A percentile compares a stretch with the other conserved stretches of the same genome.
phyloP scores from a whole-genome alignment of 225 moss, liverwort and hornwort species.

The Takakia lepidozioides region DNA sequence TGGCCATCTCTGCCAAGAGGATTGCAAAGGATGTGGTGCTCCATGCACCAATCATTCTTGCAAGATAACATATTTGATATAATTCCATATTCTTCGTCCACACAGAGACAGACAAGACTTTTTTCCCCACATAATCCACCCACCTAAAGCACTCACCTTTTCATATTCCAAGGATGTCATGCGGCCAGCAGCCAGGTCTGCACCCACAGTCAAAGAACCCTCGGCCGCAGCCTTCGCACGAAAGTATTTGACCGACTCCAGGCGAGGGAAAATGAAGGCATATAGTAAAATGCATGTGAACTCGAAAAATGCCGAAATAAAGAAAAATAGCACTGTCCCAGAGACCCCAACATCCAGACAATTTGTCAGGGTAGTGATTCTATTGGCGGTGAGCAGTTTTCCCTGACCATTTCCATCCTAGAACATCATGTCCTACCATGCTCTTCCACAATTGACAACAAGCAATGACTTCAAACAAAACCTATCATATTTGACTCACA shows the following conservation, averaged over 20 bases:
- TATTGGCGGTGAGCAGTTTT: too few species aligned
- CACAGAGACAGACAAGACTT: not conserved
- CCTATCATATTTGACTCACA: too few species aligned
- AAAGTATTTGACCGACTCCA: constrained; percentile 69
- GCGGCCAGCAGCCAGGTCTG: constrained; percentile 61
- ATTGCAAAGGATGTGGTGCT: too few species aligned
- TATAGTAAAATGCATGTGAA: constrained; percentile 66
- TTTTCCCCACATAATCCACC: not conserved
- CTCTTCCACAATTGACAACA: too few species aligned
- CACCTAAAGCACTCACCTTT: constrained; percentile 14
- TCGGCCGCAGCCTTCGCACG: constrained; percentile 68
- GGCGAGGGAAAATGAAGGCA: constrained; percentile 56
- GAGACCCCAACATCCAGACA: too few species aligned
- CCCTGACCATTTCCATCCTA: too few species aligned
- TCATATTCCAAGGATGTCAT: constrained; percentile 5
- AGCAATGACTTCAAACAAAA: too few species aligned
- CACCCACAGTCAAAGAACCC: constrained; percentile 72
- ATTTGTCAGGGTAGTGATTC: too few species aligned
- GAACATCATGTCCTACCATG: too few species aligned
- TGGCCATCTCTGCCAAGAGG: too few species aligned
- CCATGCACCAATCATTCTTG: too few species aligned
- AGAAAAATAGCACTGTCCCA: constrained; percentile 88
- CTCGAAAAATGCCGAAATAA: constrained; percentile 74
- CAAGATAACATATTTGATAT: too few species aligned
- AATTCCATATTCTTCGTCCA: not conserved